These are phyloP conservation scores for Xylaria sp. DNA, from an alignment of 2,329 filamentous ascomycete species.

Conservation along the genomic window DNA sequence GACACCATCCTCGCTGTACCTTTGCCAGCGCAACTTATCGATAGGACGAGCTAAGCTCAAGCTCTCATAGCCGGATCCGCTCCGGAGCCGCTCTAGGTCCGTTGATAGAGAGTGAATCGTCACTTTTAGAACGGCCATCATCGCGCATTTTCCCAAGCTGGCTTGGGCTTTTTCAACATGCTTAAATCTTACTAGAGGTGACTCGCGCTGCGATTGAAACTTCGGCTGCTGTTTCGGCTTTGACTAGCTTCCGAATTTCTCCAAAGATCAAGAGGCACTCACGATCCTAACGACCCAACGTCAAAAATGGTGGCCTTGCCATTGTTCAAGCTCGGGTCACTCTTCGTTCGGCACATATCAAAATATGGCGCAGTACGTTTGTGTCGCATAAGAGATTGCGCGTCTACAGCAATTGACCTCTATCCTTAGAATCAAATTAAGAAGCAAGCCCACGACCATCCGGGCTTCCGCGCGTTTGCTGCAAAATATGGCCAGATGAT, in stretches of 20 bases:
- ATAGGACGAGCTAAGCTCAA: neutral
- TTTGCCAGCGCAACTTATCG: neutral
- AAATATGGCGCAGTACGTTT: constrained; percentile 74
- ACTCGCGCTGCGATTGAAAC: constrained; percentile 6
- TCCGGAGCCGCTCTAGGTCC: neutral
- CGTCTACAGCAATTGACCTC: constrained; percentile 24
- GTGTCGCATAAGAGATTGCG: constrained; percentile 3
- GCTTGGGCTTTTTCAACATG: constrained; percentile 25
- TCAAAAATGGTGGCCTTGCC: constrained; percentile 72
- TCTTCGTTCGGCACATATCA: constrained; percentile 73
- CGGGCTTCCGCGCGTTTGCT: constrained; percentile 68
- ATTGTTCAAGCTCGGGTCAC: constrained; percentile 73
- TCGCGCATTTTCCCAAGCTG: constrained; percentile 14
- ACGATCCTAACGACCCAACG: constrained; percentile 47
- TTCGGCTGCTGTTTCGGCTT: neutral
- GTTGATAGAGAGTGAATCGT: constrained; percentile 4
- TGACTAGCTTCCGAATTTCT: constrained; percentile 1
- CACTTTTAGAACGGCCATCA: constrained; percentile 12
- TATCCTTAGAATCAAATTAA: constrained; percentile 70
- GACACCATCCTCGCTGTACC: no score
- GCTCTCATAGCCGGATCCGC: constrained; percentile 1
- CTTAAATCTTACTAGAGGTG: constrained; percentile 1
- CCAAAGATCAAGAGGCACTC: neutral
- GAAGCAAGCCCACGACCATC: constrained; percentile 72
- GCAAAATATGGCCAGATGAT: constrained; percentile 71